Percentiles rank a stretch among this genome's conserved stretches.
Evolutionary conservation across 2,329 filamentous ascomycete species (phyloP).

Genomic region (Pseudocercospora macadamiae): DNA sequence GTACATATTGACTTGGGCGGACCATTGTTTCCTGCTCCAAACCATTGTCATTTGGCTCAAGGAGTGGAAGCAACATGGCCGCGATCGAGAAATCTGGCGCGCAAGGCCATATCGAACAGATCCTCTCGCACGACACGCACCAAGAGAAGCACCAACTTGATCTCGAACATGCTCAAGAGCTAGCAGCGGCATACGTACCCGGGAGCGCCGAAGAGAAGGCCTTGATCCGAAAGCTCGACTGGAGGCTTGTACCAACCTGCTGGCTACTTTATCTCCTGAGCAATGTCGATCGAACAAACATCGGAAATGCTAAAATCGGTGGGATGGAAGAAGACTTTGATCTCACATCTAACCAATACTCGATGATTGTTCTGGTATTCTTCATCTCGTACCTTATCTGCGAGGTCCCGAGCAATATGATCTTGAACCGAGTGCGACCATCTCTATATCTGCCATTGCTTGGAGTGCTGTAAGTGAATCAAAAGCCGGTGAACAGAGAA

Average conservation of each 20-base stretch:
- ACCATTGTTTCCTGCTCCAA: too few species aligned
- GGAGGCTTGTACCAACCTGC: conserved; percentile 2
- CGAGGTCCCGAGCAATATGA: conserved; percentile 64
- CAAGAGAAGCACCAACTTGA: conserved; percentile 5
- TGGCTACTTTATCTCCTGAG: conserved; percentile 33
- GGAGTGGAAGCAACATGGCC: not conserved
- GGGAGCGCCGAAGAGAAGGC: conserved; percentile 3
- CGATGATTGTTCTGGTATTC: conserved; percentile 14
- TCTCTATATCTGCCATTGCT: conserved; percentile 53
- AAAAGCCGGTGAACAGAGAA: not conserved
- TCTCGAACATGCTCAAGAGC: conserved; percentile 5
- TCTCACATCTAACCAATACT: conserved; percentile 46
- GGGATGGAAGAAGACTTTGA: conserved; percentile 51
- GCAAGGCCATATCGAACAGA: conserved; percentile 1
- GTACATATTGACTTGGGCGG: too few species aligned
- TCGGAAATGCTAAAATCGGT: conserved; percentile 47
- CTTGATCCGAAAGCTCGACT: conserved; percentile 15
- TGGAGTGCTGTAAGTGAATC: conserved; percentile 5
- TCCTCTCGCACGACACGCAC: not conserved
- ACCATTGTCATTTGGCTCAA: not conserved
- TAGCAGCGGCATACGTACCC: conserved; percentile 1
- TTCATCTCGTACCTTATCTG: conserved; percentile 59
- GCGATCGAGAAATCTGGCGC: not conserved
- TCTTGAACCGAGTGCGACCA: conserved; percentile 57
- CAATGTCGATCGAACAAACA: conserved; percentile 34